A percentile compares a stretch with the other conserved stretches of the same genome.
Conservation (phyloP, 108 stramenopile genomes). For the Nitzschia sp. region DNA sequence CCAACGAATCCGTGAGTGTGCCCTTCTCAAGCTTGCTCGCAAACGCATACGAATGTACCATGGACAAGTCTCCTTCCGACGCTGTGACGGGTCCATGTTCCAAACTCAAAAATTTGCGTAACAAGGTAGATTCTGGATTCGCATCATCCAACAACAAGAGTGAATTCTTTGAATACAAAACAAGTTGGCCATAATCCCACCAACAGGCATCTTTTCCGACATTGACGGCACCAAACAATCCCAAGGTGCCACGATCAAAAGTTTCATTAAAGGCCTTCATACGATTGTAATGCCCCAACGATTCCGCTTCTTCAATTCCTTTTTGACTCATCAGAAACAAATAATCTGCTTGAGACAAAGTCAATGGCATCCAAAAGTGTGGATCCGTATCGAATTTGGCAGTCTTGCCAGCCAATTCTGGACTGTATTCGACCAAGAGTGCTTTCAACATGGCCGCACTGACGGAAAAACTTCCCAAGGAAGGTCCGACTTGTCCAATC, state of each 20-base stretch:
- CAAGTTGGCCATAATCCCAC: conserved; percentile 99
- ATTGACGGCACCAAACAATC: conserved; percentile 96
- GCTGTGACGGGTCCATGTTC: conserved; percentile 53
- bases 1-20: conserved; percentile 67
- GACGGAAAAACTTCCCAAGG: conserved; percentile 94
- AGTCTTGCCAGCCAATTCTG: conserved; percentile 79
- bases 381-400: conserved; percentile 95
- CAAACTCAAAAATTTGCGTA: conserved; percentile 85
- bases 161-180: conserved; percentile 92
- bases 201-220: conserved; percentile 95
- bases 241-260: conserved; percentile 62
- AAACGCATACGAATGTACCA: conserved; percentile 55
- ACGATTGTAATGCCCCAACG: conserved; percentile 78
- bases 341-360: conserved; percentile 85
- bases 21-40: conserved; percentile 74
- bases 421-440: conserved; percentile 81
- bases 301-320: conserved; percentile 69
- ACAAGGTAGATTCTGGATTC: conserved; percentile 72
- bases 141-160: conserved; percentile 74
- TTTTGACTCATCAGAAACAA: conserved; percentile 88
- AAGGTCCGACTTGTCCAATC: conserved; percentile 91
- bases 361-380: conserved; percentile 99
- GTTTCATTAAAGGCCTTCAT: conserved; percentile 78
- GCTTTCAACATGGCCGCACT: conserved; percentile 82
- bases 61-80: conserved; percentile 44